Base-by-base conservation (phyloP, 345 rosid species). In the Capsella bursapastoris region DNA sequence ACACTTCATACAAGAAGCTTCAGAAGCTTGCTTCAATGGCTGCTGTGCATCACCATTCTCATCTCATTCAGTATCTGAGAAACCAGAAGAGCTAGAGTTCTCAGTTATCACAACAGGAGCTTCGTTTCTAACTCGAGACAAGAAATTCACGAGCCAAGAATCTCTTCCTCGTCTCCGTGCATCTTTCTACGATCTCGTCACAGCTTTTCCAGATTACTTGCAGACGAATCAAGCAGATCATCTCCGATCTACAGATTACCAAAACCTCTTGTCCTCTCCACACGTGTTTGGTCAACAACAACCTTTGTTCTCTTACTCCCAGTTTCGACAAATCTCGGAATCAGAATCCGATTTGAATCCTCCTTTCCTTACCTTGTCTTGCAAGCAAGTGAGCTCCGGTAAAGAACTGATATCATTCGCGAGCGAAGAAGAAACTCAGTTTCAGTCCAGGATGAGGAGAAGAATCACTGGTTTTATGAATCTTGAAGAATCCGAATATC, bases 291-390 rank as follows among this genome's bases (percentile, higher is more conserved):
- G 85, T 50, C 92, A 44, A 15, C 74, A 35, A 28, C 79, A 85
- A 55, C 92, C 97, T 12, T 84, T 95, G 70, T 95, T 90, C 84
- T 95, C 97, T 1, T 88, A 84, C 69, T 81, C 86, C 0, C 93
- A 91, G 70, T 73, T 79, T 35, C 67, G 3, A n/a, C 25, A 64
- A 64, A 15, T 38, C 61, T 76, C 80, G 0, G 78, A 66, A 34
- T 65, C 78, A 0, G 31, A 48, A 27, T 29, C 65, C 0, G 8
- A 68, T 31, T 50, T 41, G 4, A 77, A 73, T 22, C 13, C 75
- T 0, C 79, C 82, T 5, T 78, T 86, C 65, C 82, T 88, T 32
- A 83, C 81, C 52, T 74, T 91, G 70, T 82, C 82, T 25, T 73
- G 57, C 80, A 89, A 79, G 81, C 73, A 84, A 35, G 85, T 79